A percentile compares a stretch with the other conserved stretches of the same genome.
Conservation (phyloP, 352 stramenopile genomes). For the Stramenopiles sp. region DNA sequence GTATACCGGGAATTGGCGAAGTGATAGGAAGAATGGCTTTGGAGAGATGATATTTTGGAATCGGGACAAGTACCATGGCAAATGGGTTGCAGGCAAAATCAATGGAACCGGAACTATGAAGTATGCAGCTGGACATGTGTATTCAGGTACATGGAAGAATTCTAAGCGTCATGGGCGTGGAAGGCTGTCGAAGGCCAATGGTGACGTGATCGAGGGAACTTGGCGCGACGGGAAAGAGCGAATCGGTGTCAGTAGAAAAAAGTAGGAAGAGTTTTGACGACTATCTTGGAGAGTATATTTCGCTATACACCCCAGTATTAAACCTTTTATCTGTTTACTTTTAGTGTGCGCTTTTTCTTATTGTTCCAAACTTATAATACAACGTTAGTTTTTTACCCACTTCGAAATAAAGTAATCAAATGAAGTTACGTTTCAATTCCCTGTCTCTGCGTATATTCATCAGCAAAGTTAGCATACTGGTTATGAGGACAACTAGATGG, state of each 20-base stretch:
- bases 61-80: background rate
- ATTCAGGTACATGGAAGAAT: slow-evolving; percentile 1
- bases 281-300: too few species aligned
- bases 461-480: background rate
- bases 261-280: background rate
- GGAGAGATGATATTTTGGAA: background rate
- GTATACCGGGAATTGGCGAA: background rate
- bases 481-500: background rate
- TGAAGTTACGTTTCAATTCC: too few species aligned
- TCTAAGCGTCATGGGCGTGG: background rate
- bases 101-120: slow-evolving; percentile 8
- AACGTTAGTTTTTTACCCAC: too few species aligned
- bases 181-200: background rate
- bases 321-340: background rate
- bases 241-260: background rate
- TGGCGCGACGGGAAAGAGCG: background rate
- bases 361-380: too few species aligned
- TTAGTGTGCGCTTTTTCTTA: background rate
- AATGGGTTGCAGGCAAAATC: background rate
- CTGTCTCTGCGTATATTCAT: background rate
- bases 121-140: slow-evolving; percentile 6
- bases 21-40: background rate
- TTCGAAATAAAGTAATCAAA: too few species aligned
- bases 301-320: background rate
- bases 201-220: background rate